phyloP scores from a whole-genome alignment of 148 eudicot species.

The Arctostaphylos glauca region DNA sequence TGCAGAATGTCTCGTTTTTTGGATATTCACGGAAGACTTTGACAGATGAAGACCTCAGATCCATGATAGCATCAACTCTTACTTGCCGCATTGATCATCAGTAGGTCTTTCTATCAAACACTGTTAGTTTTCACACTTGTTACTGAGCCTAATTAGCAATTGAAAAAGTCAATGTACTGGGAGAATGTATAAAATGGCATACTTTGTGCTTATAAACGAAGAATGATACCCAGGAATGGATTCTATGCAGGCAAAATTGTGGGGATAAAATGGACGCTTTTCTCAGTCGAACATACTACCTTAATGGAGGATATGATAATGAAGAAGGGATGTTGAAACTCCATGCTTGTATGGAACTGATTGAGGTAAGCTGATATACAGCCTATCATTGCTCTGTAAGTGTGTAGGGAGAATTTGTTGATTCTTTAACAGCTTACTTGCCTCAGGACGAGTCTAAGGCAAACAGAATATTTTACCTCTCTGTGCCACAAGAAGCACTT shows the following conservation, averaged over 20 bases:
- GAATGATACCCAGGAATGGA: neutral
- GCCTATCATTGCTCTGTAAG: neutral
- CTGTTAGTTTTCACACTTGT: neutral
- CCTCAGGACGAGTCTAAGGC: slow-evolving; percentile 31
- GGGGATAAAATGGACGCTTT: slow-evolving; percentile 29
- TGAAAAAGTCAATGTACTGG: neutral
- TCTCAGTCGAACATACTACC: slow-evolving; percentile 28
- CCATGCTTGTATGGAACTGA: slow-evolving; percentile 29
- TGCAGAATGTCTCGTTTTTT: slow-evolving; percentile 35
- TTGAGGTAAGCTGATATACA: slow-evolving; percentile 23
- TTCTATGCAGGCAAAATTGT: slow-evolving; percentile 29
- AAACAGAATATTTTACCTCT: slow-evolving; percentile 41
- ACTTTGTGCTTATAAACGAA: neutral
- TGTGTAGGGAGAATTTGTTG: slow-evolving; percentile 8
- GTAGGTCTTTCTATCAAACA: slow-evolving; percentile 22
- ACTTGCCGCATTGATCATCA: slow-evolving; percentile 39
- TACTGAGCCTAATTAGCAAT: slow-evolving; percentile 8
- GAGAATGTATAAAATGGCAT: neutral
- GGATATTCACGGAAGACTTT: slow-evolving; percentile 35
- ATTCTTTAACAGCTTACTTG: slow-evolving; percentile 17
- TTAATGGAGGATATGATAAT: slow-evolving; percentile 33
- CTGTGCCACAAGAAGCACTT: slow-evolving; percentile 31
- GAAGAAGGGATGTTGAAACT: slow-evolving; percentile 33
- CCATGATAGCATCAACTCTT: slow-evolving; percentile 34
- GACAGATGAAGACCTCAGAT: slow-evolving; percentile 36